phyloP scores from a whole-genome alignment of 2,329 filamentous ascomycete genomes.

The Lachnellula occidentalis region DNA sequence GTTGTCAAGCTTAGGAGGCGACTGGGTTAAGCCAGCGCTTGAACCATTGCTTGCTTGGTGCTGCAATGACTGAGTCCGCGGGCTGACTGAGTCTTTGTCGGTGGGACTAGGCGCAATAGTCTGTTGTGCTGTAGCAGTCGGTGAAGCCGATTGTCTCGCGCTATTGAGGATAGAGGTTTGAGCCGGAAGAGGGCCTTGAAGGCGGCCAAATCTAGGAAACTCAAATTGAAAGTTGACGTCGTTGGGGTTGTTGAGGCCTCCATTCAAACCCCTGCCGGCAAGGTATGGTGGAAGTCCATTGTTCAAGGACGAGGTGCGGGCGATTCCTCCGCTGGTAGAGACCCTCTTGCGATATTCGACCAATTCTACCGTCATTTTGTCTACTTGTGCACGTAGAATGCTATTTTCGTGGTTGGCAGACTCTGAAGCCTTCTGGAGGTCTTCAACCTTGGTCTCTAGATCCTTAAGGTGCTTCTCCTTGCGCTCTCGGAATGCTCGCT shows the following conservation, averaged over 20 bases:
- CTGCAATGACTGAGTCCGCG: constrained; percentile 22
- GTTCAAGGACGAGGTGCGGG: constrained; percentile 17
- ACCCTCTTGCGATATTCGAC: constrained; percentile 87
- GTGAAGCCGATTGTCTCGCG: constrained; percentile 20
- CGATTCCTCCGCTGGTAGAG: constrained; percentile 43
- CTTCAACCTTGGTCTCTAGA: constrained; percentile 71
- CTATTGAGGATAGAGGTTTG: constrained; percentile 13
- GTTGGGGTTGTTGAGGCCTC: constrained; percentile 53
- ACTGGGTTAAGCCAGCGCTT: constrained; percentile 25
- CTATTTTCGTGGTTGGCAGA: constrained; percentile 80
- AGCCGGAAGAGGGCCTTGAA: constrained; percentile 43
- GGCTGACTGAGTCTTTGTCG: constrained; percentile 23
- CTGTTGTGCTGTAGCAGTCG: constrained; percentile 12
- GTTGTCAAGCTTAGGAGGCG: constrained; percentile 17
- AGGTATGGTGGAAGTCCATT: constrained; percentile 23
- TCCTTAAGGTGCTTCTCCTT: constrained; percentile 90
- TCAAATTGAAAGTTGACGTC: constrained; percentile 91
- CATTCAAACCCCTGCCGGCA: constrained; percentile 40
- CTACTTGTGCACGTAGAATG: constrained; percentile 77
- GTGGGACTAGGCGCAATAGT: constrained; percentile 16
- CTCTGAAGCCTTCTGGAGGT: constrained; percentile 77
- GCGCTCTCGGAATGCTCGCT: constrained; percentile 87
- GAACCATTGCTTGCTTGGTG: constrained; percentile 33
- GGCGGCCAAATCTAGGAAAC: constrained; percentile 85
- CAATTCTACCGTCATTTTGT: constrained; percentile 78